phyloP scores from a whole-genome alignment of 805 yeast genomes.

The Candida xiaguanensis region DNA sequence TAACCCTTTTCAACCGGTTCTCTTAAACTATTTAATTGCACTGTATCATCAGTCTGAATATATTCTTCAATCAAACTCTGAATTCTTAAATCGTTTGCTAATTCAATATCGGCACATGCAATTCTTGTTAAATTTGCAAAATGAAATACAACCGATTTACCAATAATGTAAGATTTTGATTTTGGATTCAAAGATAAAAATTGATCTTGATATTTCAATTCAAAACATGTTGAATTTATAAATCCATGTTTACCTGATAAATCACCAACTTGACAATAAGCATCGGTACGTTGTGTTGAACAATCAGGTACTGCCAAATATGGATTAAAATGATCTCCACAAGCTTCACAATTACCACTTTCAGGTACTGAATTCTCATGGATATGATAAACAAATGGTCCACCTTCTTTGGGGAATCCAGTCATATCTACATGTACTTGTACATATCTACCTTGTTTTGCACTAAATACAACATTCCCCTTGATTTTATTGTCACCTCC shows the following conservation, averaged over 20 bases:
- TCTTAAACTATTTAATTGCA: constrained; percentile 8
- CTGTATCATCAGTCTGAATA: constrained; percentile 9
- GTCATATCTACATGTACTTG: constrained; percentile 68
- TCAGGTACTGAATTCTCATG: constrained; percentile 54
- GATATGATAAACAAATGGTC: constrained; percentile 68
- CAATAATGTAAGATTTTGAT: constrained; percentile 57
- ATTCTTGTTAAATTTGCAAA: constrained; percentile 51
- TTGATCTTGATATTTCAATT: constrained; percentile 59
- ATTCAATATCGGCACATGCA: constrained; percentile 60
- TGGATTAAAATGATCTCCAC: constrained; percentile 63
- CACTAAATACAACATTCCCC: constrained; percentile 56
- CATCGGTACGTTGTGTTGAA: constrained; percentile 47
- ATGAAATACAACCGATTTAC: constrained; percentile 55
- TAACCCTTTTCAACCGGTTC: constrained; percentile 9
- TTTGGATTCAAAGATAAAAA: constrained; percentile 58
- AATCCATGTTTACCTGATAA: constrained; percentile 75
- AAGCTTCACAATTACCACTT: constrained; percentile 48
- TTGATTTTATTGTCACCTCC: constrained; percentile 38
- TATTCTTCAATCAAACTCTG: constrained; percentile 16
- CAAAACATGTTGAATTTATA: constrained; percentile 67
- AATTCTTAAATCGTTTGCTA: constrained; percentile 17
- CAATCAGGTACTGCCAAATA: constrained; percentile 53
- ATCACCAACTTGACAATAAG: constrained; percentile 68
- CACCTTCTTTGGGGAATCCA: constrained; percentile 63
- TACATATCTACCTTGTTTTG: constrained; percentile 55